phyloP scores from a whole-genome alignment of 148 eudicot genomes.

The Mesembryanthemum crystallinum region DNA sequence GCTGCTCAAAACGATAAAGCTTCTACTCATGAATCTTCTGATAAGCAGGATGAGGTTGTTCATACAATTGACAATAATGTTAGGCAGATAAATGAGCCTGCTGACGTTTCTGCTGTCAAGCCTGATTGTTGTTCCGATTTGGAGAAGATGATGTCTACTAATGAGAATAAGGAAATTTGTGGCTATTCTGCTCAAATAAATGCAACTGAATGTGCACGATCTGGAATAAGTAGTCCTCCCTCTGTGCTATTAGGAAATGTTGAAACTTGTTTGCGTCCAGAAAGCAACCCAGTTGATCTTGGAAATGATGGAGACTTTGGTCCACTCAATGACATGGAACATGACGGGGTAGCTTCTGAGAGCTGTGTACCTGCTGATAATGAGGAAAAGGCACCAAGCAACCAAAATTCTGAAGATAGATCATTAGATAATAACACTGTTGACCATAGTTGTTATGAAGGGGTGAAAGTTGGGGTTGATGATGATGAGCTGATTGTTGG shows the following conservation, averaged over 20 bases:
- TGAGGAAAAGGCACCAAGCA: constrained; percentile 21
- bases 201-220: constrained; percentile 21
- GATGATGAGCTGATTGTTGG: constrained; percentile 31
- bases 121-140: constrained; percentile 31
- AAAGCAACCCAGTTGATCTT: constrained; percentile 26
- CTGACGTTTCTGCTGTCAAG: constrained; percentile 27
- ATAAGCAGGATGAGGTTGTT: constrained; percentile 15
- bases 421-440: constrained; percentile 10
- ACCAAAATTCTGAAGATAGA: constrained; percentile 23
- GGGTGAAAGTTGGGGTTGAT: constrained; percentile 22
- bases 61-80: constrained; percentile 27
- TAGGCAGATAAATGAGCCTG: constrained; percentile 28
- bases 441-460: constrained; percentile 23
- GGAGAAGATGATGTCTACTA: constrained; percentile 32
- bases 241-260: constrained; percentile 26
- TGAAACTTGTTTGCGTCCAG: constrained; percentile 21
- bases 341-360: constrained; percentile 27
- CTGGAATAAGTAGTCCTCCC: constrained; percentile 16
- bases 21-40: constrained; percentile 28
- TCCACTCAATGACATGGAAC: constrained; percentile 8
- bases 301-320: constrained; percentile 18
- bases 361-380: constrained; percentile 29
- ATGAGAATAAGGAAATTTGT: constrained; percentile 26
- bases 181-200: constrained; percentile 25
- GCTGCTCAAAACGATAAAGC: constrained; percentile 17